These are phyloP conservation scores for Flaveria bidentis DNA, from an alignment of 129 eudicot species.

Conservation along the genomic window DNA sequence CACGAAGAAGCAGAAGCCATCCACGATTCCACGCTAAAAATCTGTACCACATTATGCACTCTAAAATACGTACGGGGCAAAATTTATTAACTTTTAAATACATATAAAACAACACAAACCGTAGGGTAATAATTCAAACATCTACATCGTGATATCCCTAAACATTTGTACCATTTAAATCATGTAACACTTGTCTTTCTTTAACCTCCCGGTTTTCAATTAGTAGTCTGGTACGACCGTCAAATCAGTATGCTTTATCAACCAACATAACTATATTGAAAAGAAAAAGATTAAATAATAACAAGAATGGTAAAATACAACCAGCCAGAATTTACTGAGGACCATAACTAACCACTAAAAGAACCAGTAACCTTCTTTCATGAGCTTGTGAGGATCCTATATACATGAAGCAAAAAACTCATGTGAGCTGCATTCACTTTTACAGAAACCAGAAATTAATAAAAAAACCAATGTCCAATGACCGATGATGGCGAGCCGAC, in stretches of 20 bases:
- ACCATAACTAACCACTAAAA: constrained; percentile 32
- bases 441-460: constrained; percentile 9
- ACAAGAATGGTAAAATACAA: constrained; percentile 17
- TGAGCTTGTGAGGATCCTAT: constrained; percentile 22
- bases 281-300: neutral
- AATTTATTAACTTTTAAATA: neutral
- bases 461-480: neutral
- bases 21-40: too few species aligned
- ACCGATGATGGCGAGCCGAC: constrained; percentile 15
- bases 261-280: neutral
- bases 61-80: neutral
- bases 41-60: too few species aligned
- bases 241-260: neutral
- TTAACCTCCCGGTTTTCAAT: neutral
- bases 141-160: neutral
- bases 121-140: too few species aligned
- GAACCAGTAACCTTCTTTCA: constrained; percentile 22
- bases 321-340: constrained; percentile 23
- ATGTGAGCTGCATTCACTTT: constrained; percentile 37
- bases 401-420: constrained; percentile 26
- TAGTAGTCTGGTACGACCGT: constrained; percentile 1
- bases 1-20: too few species aligned
- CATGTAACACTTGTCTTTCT: neutral
- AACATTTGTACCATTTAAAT: constrained; percentile 13
- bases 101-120: neutral